Base-by-base conservation (phyloP, 202 grass and related monocot genomes). In the Saccharum hybrid region DNA sequence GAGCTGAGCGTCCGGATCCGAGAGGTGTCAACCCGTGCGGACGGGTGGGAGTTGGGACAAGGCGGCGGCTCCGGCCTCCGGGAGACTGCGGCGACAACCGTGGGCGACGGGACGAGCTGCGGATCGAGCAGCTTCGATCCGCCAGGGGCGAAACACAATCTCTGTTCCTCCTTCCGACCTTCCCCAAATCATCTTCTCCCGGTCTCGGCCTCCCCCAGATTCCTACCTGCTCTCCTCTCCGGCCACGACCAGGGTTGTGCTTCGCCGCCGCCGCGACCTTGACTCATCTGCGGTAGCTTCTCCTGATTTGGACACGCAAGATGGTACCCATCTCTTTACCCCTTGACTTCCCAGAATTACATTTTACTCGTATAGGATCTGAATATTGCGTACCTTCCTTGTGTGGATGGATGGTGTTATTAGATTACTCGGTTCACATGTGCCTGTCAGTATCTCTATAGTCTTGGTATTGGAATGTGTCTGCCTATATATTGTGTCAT, bases 321-420 rank as follows among this genome's bases (percentile, higher is more conserved):
- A 85, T 85, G 74, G 82, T 85, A 62, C 28, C 39, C 63, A 0
- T 8, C 21, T 13, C 51, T 26, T 18, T 19, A 1, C 16, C 40
- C 40, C 40, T 6, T 15, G 10, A 61, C 56, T 36, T 26, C 7
- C 4, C n/a, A 1, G 3, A 39, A 40, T 8, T 28, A 52, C 9
- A 14, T 26, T 61, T 60, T 23, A 11, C 57, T 61, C 21, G 3
- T 61, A 23, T 46, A 49, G 19, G 28, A 38, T 39, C 8, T 28
- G 15, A 6, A 21, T 54, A 22, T 23, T 56, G 19, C 6, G 19
- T 10, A 37, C 13, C 33, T 57, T 75, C 21, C 41, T 38, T 6
- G 19, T 84, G 21, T 76, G 4, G 21, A 42, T 56, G n/a, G 43
- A 56, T 54, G 62, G 4, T 31, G 8, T 37, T 15, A n/a, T 56